Conservation (phyloP, 768 basidiomycete genomes). For the Amanita fuliginea region DNA sequence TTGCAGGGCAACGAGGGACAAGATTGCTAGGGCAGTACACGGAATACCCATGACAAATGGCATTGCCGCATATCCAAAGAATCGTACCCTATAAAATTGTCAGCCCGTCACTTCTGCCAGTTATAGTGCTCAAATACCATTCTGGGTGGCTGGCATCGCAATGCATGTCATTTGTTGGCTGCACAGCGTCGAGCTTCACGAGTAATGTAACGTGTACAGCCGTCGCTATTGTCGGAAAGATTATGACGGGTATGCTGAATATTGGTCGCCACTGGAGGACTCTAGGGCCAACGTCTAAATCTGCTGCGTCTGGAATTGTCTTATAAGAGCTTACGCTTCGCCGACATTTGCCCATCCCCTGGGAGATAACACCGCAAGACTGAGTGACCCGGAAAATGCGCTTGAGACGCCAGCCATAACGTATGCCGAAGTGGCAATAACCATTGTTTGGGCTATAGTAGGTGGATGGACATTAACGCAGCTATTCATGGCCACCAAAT, state of each 20-base stretch:
- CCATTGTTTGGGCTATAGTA: conserved; percentile 31
- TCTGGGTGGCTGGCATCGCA: conserved; percentile 50
- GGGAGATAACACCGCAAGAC: conserved; percentile 26
- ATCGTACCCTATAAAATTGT: conserved; percentile 37
- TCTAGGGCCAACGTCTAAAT: conserved; percentile 17
- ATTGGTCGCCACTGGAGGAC: conserved; percentile 36
- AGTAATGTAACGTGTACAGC: conserved; percentile 31
- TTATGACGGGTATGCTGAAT: conserved; percentile 32
- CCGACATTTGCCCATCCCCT: conserved; percentile 21
- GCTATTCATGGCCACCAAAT: background rate
- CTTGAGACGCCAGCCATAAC: conserved; percentile 32
- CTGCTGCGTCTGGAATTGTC: conserved; percentile 4
- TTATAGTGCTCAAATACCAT: conserved; percentile 27
- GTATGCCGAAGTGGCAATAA: conserved; percentile 32
- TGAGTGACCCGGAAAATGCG: conserved; percentile 34
- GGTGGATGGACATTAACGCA: background rate
- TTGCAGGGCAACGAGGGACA: conserved; percentile 25
- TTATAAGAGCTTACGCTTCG: conserved; percentile 5
- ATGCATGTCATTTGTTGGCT: conserved; percentile 38
- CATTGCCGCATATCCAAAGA: conserved; percentile 51
- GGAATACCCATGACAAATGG: conserved; percentile 43
- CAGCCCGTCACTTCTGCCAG: background rate
- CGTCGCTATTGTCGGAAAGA: conserved; percentile 37
- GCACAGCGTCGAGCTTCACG: conserved; percentile 30
- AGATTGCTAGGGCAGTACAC: conserved; percentile 35